Evolutionary conservation across 2,329 filamentous ascomycete genomes (phyloP), one percentile per base, ranked within the genome.

Genomic region (Macrophomina tecta): DNA sequence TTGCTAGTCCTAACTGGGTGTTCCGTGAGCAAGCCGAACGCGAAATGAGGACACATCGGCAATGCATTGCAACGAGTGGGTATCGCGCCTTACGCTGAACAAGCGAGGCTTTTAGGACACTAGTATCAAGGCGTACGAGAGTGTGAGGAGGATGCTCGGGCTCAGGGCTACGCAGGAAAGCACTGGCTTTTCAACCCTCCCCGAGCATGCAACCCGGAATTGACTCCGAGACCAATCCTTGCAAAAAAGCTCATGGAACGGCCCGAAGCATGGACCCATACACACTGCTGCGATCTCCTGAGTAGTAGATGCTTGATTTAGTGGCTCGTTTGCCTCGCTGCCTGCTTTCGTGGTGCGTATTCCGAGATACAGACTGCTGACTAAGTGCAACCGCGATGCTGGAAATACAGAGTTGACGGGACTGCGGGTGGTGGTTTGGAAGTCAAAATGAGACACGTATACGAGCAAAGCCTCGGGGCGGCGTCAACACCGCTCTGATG

Each of bases 1-100:
- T 18, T 62, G 58, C 58, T 62, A 62, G 58, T 23, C 58, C 49
- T 12, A 28, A 62, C 45, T 30, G n/a, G 58, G 58, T 16, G 38
- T 38, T 23, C 58, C 58, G 58, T 62, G 28, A 62, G 58, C 30
- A 38, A 32, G 18, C 7, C 14, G 52, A n/a, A 28, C 34, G 55
- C 55, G 16, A 46, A 4, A 38, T 45, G 28, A 5, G 34, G 18
- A 7, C 28, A 9, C 14, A 28, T 38, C 16, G 58, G 42, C 11
- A 32, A 32, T 6, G 8, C 32, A 36, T 8, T n/a, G 5, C 11
- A 34, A n/a, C 2, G 42, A 45, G 42, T 14, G 12, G 16, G 16
- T 5, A n/a, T 14, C 46, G 12, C 46, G 8, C n/a, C 18, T 28
- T 49, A 30, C 23, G 6, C 1, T 11, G n/a, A 28, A 49, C 1